Conservation (phyloP, 1,139 yeast genomes). For the Eremothecium coryli region DNA sequence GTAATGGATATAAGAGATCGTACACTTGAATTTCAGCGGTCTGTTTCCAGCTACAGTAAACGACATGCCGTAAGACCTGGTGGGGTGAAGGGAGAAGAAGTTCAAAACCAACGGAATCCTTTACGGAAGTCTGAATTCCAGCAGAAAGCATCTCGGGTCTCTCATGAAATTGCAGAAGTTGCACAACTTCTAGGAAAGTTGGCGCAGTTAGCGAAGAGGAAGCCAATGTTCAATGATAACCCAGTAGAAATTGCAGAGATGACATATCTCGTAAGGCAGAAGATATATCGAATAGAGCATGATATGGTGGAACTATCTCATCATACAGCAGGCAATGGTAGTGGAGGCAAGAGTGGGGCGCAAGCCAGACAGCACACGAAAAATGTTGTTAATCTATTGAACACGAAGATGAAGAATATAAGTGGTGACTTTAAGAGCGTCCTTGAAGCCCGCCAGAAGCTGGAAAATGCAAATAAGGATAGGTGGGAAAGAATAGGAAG, state of each 20-base stretch:
- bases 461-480: conserved; percentile 70
- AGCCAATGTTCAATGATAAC: conserved; percentile 89
- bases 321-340: conserved; percentile 36
- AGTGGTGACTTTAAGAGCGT: conserved; percentile 88
- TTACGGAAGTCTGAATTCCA: conserved; percentile 60
- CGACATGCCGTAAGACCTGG: conserved; percentile 12
- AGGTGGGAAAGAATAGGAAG: conserved; percentile 66
- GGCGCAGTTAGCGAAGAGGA: conserved; percentile 77
- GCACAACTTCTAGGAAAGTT: conserved; percentile 74
- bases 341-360: conserved; percentile 40
- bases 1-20: conserved; percentile 31
- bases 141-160: conserved; percentile 70
- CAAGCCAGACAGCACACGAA: conserved; percentile 46
- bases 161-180: conserved; percentile 83
- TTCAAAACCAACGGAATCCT: conserved; percentile 6
- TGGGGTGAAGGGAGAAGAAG: conserved; percentile 6
- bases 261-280: conserved; percentile 88
- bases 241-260: conserved; percentile 91
- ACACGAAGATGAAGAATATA: conserved; percentile 82
- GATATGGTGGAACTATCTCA: conserved; percentile 39
- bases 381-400: conserved; percentile 77
- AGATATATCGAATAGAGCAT: conserved; percentile 77
- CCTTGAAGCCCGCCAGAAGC: conserved; percentile 74
- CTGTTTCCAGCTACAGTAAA: conserved; percentile 26
- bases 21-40: conserved; percentile 30